These are phyloP conservation scores for Ustilago sp. DNA, from an alignment of 1,284 basidiomycete species.

Conservation along the genomic window DNA sequence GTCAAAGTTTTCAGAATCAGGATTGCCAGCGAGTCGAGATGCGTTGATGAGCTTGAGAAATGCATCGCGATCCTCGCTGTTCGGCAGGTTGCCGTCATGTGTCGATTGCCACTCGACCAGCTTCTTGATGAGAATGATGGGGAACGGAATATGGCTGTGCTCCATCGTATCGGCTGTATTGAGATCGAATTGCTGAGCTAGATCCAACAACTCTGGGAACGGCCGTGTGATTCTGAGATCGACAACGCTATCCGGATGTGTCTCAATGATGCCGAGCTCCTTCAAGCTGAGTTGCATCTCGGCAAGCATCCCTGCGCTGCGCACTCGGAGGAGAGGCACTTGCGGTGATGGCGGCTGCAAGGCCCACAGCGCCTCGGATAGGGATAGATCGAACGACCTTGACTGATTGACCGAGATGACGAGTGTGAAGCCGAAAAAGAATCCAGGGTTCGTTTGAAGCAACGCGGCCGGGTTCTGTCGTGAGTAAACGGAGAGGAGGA, in stretches of 20 bases:
- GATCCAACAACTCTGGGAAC: slow-evolving; percentile 75
- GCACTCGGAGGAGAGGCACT: slow-evolving; percentile 57
- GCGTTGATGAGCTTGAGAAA: slow-evolving; percentile 78
- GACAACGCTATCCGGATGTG: slow-evolving; percentile 81
- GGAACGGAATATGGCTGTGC: slow-evolving; percentile 63
- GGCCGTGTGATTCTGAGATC: slow-evolving; percentile 85
- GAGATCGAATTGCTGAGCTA: slow-evolving; percentile 50
- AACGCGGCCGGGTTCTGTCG: slow-evolving; percentile 65
- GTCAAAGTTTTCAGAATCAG: slow-evolving; percentile 95
- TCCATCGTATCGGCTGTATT: slow-evolving; percentile 55
- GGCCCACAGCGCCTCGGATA: slow-evolving; percentile 58
- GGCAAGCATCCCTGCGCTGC: slow-evolving; percentile 62
- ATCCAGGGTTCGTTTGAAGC: slow-evolving; percentile 74
- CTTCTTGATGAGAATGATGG: slow-evolving; percentile 75
- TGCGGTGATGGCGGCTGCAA: slow-evolving; percentile 42
- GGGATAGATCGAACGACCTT: slow-evolving; percentile 39
- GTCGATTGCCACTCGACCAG: slow-evolving; percentile 80
- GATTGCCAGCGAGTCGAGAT: slow-evolving; percentile 75
- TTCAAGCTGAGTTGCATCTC: slow-evolving; percentile 58
- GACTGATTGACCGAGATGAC: slow-evolving; percentile 78
- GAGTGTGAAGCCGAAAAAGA: slow-evolving; percentile 77
- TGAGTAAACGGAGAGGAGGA: background rate
- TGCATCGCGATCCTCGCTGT: slow-evolving; percentile 77
- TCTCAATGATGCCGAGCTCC: slow-evolving; percentile 78
- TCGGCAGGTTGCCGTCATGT: slow-evolving; percentile 72